Percentiles rank a stretch among this genome's conserved stretches.
phyloP scores from a whole-genome alignment of 352 stramenopile genomes.

The Blastocystis sp. region DNA sequence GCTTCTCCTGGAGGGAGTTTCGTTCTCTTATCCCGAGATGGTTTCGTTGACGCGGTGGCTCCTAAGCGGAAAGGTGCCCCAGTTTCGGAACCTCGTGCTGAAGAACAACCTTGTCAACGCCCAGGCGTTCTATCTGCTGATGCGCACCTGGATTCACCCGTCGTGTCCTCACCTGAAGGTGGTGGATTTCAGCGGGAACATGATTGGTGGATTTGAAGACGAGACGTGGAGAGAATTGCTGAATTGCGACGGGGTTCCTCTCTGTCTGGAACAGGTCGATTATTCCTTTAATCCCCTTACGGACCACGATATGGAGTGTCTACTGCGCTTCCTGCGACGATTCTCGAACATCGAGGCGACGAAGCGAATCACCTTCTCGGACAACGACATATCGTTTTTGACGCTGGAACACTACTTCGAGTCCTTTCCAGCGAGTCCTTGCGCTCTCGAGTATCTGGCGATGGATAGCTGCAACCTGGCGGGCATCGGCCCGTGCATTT shows the following conservation, averaged over 20 bases:
- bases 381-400: conserved; percentile 1
- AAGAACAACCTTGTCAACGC: conserved; percentile 10
- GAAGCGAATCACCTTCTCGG: conserved; percentile 30
- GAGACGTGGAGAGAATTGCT: background rate
- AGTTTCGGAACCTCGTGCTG: conserved; percentile 9
- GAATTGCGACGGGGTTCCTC: background rate
- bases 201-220: conserved; percentile 28
- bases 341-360: conserved; percentile 12
- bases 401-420: background rate
- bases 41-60: background rate
- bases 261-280: conserved; percentile 23
- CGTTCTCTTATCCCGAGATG: background rate
- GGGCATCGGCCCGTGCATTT: background rate
- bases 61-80: background rate
- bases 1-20: conserved; percentile 25
- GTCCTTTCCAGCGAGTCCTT: background rate
- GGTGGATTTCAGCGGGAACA: conserved; percentile 42
- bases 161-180: conserved; percentile 16
- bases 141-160: background rate
- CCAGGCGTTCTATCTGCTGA: background rate
- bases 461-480: conserved; percentile 1
- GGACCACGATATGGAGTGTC: conserved; percentile 16
- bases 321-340: conserved; percentile 18
- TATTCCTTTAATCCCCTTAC: conserved; percentile 66
- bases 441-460: background rate